Evolutionary conservation across 352 stramenopile genomes (phyloP), one percentile per base, ranked within the genome.

Genomic region (Hyphochytrium catenoides): DNA sequence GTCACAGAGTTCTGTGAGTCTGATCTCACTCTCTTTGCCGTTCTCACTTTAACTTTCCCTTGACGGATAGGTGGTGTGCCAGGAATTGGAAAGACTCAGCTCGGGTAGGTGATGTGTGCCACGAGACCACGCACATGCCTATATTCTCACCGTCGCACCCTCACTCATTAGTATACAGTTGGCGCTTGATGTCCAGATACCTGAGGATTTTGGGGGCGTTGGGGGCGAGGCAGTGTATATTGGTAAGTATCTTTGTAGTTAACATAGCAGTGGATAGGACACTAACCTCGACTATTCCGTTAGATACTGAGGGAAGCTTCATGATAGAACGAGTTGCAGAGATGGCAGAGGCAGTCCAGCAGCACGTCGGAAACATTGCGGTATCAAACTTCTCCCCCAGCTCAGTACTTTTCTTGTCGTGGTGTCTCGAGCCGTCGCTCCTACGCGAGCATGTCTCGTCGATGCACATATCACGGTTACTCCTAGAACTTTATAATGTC

Each of bases 221-320:
- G 44, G 25, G 54, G 44, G 18, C 5, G 14, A 36, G n/a, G 44
- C 48, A 16, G 34, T 77, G 24, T 81, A 59, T 48, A 69, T 82
- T 50, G 65, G 68, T 77, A 47, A 18, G 35, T 25, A n/a, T 34
- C 4, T 33, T 17, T 1, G 41, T 14, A 3, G 4, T 11, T 15
- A 17, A 14, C 15, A 9, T 4, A 6, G 20, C 25, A 36, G 20
- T 34, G 6, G 17, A 16, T 0, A n/a, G 1, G 34, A 21, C n/a
- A n/a, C n/a, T n/a, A n/a, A n/a, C n/a, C n/a, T n/a, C n/a, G n/a
- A n/a, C n/a, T 15, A 6, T 2, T 23, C 8, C 19, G 11, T 8
- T 36, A 66, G 79, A 84, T 52, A 52, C 62, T 16, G 84, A 95
- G 56, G 82, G 82, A 1, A 85, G 69, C 50, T 94, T 94, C 41